Base-by-base conservation (phyloP, 2,329 filamentous ascomycete genomes). In the Fusarium decemcellulare region DNA sequence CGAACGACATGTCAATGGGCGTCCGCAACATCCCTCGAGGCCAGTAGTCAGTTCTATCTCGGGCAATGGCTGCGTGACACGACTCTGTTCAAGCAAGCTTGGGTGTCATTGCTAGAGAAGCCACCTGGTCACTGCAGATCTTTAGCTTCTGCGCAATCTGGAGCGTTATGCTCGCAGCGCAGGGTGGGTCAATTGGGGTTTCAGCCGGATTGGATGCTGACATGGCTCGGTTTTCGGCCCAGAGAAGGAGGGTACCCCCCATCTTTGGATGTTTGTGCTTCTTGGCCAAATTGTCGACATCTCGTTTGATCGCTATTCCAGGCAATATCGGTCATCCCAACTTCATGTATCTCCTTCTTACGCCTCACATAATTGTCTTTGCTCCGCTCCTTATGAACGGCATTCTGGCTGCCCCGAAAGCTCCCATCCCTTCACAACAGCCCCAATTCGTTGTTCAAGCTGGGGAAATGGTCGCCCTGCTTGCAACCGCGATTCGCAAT, bases 241-340 rank as follows among this genome's bases (percentile, higher is more conserved):
- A 61, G 11, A 72, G 60, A 50, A 56, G 63, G 14, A 53, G 18
- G 2, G 72, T 76, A 16, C 61, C 70, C 61, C 70, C 0, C 63
- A 71, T 29, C 32, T 61, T n/a, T 76, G 73, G 73, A 36, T 59
- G 2, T 76, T 76, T 12, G 67, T 76, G 65, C 65, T 76, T 2
- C 70, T 77, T 0, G 74, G 74, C 16, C 73, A 76, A 23, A 58
- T 74, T 8, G 70, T 76, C 1, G 74, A 72, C 36, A 76, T 76
- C 7, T 76, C 72, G 1, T 74, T 77, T 56, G 75, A 53, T 65
- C 8, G 51, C 42, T 11, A 67, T 72, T 37, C 62, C 72, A 11
- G 32, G 51, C n/a, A 58, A 51, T 27, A 53, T 61, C 37, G 44
- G 52, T 18, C 43, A 32, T 5, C 58, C 68, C 2, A 15, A 56